Evolutionary conservation across 1,284 basidiomycete genomes (phyloP), one percentile per base, ranked within the genome.

Genomic region (Bondarzewia mesenterica): DNA sequence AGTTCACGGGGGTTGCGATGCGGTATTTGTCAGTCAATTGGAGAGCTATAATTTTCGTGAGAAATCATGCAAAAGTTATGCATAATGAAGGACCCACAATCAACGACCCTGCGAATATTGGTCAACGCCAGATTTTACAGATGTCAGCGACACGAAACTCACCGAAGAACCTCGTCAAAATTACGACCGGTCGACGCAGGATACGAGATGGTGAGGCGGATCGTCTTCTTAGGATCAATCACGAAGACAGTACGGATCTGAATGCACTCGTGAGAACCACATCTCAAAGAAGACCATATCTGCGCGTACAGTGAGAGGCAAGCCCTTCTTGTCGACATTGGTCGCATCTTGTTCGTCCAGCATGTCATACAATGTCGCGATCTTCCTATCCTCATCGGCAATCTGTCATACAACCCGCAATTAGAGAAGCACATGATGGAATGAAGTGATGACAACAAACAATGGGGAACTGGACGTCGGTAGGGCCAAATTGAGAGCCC

Each of bases 221-320:
- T 94, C 56, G 80, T 76, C 70, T 93, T 91, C 69, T 88, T 89
- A 36, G 87, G 92, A 71, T 96, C 93, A 61, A 97, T 90, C 58
- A 97, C 72, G 67, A 94, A 96, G 54, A 96, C 93, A 16, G 91
- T 95, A 55, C 94, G 85, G 65, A 97, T 87, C 93, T 97, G 38
- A n/a, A 25, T 20, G 14, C 26, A 18, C 23, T n/a, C 15, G 3
- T 40, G n/a, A 12, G 5, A 18, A 27, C 42, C 16, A 22, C 22
- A n/a, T 21, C 23, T 20, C 25, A 35, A 6, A 26, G 56, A 46
- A 39, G 58, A 66, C 52, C n/a, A n/a, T n/a, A n/a, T n/a, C n/a
- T n/a, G n/a, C n/a, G 58, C 59, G 45, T 54, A 85, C 87, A 27
- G 88, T 90, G 71, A 89, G 86, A 25, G 89, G 89, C 42, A 88